Evolutionary conservation across 805 yeast genomes (phyloP), one percentile per base, ranked within the genome.

Genomic region (Barnettozyma pratensis): DNA sequence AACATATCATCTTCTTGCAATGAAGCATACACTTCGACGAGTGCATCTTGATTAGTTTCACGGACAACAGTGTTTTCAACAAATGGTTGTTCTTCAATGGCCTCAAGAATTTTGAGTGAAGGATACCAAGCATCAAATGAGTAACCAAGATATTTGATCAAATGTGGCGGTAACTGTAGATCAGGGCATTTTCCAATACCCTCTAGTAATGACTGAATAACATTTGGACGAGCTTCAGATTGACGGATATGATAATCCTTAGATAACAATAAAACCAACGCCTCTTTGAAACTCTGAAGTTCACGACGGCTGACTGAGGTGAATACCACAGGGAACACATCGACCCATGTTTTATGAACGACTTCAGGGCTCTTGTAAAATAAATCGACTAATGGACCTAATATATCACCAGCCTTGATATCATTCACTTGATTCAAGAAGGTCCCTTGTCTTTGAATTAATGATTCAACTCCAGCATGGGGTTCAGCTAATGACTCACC

Each of bases 1-100:
- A 91, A 94, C 91, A 92, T 87, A 60, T 94, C 99, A 47, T 88
- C 96, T 59, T 94, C 99, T 58, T 89, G 95, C 46, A 94, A 68
- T 7, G 85, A 80, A 5, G 96, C 83, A 59, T 92, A 94, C 65
- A 92, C 71, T 67, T 95, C 97, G 35, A 90, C 80, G 40, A 94
- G 68, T 0, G 99, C 96, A 68, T 94, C 98, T 52, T 85, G 83
- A 49, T 87, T 89, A 3, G 90, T 83, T 49, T 91, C 97, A 28
- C 83, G 76, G 12, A 92, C 87, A 50, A 83, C 83, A 9, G 80
- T 74, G 58, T 84, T 87, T 31, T 86, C 91, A 39, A 80, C 76
- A 4, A 75, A 67, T 1, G 89, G 83, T 26, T 74, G 69, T 10
- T 72, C 68, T 51, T 76, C 76, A 38, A 87, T 80, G 29, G 81